A percentile compares a stretch with the other conserved stretches of the same genome.
These are phyloP conservation scores for Avicennia marina DNA, from an alignment of 257 asterid genomes.

Conservation along the genomic window DNA sequence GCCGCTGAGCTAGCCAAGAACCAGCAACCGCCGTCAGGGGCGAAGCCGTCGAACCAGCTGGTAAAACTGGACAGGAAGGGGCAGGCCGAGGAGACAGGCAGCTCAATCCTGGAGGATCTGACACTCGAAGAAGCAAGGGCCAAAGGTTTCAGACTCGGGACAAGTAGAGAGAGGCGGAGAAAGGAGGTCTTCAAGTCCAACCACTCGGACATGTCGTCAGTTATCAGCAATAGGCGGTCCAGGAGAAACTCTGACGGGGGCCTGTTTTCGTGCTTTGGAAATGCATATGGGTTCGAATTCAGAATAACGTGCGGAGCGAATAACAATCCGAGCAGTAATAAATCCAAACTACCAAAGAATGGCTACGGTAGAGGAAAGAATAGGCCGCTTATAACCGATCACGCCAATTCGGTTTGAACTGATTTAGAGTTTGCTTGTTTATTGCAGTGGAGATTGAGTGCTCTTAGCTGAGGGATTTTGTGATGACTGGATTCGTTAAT, in stretches of 20 bases:
- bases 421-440: too few species aligned
- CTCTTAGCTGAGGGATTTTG: too few species aligned
- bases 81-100: constrained; percentile 28
- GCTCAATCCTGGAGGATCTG: constrained; percentile 55
- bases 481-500: too few species aligned
- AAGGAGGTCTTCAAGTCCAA: constrained; percentile 18
- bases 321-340: constrained; percentile 11
- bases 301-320: constrained; percentile 61
- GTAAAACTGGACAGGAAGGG: background rate
- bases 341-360: too few species aligned
- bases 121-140: constrained; percentile 58
- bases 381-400: too few species aligned
- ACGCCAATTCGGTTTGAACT: too few species aligned
- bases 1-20: constrained; percentile 67
- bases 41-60: background rate
- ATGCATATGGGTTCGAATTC: constrained; percentile 62
- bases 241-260: constrained; percentile 44
- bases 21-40: constrained; percentile 11
- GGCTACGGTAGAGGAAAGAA: too few species aligned
- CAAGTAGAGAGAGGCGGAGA: constrained; percentile 25
- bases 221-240: constrained; percentile 6
- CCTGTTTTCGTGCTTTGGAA: constrained; percentile 46
- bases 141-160: constrained; percentile 38
- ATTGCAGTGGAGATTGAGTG: too few species aligned
- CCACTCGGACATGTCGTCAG: constrained; percentile 22